Evolutionary conservation across 257 asterid species (phyloP), one percentile per base, ranked within the genome.

Genomic region (Nicotiana tomentosiformis): DNA sequence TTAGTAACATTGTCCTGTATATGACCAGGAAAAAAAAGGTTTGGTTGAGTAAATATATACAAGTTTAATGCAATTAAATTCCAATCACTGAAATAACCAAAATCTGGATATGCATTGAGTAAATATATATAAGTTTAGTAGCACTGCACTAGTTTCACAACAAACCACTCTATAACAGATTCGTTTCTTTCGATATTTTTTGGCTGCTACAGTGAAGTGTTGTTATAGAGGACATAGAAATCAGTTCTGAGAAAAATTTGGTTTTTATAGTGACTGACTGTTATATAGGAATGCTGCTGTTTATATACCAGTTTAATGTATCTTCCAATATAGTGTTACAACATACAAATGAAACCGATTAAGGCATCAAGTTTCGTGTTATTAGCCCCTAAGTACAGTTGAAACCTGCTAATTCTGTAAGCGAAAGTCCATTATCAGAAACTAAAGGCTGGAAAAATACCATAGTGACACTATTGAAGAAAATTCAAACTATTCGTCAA

Each of bases 1-100:
- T 51, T 51, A 43, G 35, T 46, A 26, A 15, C 80, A 51, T 76
- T 23, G 46, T 76, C 64, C 80, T 76, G 64, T 39, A 76, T 76
- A 51, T 26, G 3, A 46, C 23, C 15, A 7, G 26, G 0, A 5
- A 43, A 9, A 46, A 46, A 46, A 72, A 6, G 70, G 60, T 1
- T 23, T 70, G 20, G 23, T 72, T 72, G 2, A 72, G 79, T 46
- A 46, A 46, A 72, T 12, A 72, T 72, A 72, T 35, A 70, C 61
- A 43, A 11, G 20, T 55, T 15, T 55, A 55, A 55, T 55, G 60
- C 60, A 55, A 16, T 16, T 55, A 55, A 55, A 55, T 4, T 55
- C n/a, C 60, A 12, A 53, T 53, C 58, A 53, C 18, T 14, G 15
- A 53, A 53, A 53, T 12, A 53, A 53, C 58, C 58, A 12, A 53